Base-by-base conservation (phyloP, 2,329 filamentous ascomycete genomes). In the Parastagonospora avenae region DNA sequence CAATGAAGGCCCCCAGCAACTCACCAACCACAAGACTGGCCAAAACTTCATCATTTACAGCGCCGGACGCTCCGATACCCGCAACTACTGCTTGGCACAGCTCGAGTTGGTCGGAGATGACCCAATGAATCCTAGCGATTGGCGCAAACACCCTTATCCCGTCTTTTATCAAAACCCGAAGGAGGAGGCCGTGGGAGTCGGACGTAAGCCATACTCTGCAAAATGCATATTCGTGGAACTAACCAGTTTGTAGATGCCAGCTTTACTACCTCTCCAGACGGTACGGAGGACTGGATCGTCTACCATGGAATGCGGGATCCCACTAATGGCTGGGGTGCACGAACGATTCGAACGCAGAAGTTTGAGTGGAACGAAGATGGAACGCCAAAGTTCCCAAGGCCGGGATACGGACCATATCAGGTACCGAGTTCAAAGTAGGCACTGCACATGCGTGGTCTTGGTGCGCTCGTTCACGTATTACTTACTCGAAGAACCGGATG, bases 21-120 rank as follows among this genome's bases (percentile, higher is more conserved):
- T 82, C 42, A 74, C 60, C 33, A 81, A 81, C 52, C 76, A 74
- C 1, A 55, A 59, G 4, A 81, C 79, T 1, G 74, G 75, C 12
- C 79, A 81, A 52, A 64, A 72, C 5, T 81, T 81, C 55, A 60
- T 82, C 51, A 77, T 81, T 37, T 82, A 80, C 68, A 75, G 70
- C 36, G 79, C 78, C 14, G 79, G 77, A 1, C 72, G 79, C 33
- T 77, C 74, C n/a, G 79, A 82, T 56, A 82, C 80, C 52, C 71
- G 77, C 2, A 81, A 81, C 64, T 82, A 82, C 67, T 82, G 79
- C 54, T 76, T 82, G 19, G 80, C 77, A 2, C 76, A 79, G 55
- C 69, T 82, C 14, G 79, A 81, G 61, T 74, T 82, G 1, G 64
- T 79, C 2, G 79, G 79, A 16, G 63, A 74, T 15, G 76, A 81